Evolutionary conservation across 768 basidiomycete genomes (phyloP).

Genomic region (Nidularia pulvinata): DNA sequence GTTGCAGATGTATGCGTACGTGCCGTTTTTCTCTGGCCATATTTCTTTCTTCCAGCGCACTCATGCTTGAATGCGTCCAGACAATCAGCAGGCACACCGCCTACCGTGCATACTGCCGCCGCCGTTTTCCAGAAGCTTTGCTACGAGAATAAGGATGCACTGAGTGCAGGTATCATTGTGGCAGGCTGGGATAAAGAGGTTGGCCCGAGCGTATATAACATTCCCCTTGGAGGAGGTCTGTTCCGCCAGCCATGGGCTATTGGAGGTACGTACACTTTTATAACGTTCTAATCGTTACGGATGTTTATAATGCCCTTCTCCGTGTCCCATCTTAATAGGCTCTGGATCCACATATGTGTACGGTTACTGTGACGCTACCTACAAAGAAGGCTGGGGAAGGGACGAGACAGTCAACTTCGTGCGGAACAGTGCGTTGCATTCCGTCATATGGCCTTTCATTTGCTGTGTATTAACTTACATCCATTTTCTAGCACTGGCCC

Average conservation of each 20-base stretch:
- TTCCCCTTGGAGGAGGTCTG: slow-evolving; percentile 94
- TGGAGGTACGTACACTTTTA: slow-evolving; percentile 60
- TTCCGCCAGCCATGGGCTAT: slow-evolving; percentile 99
- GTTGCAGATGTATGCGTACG: slow-evolving; percentile 75
- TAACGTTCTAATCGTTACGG: not conserved
- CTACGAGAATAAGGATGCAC: slow-evolving; percentile 90
- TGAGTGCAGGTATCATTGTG: slow-evolving; percentile 95
- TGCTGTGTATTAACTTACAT: slow-evolving; percentile 1
- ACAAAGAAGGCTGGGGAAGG: slow-evolving; percentile 86
- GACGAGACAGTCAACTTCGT: slow-evolving; percentile 95
- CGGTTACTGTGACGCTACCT: slow-evolving; percentile 99
- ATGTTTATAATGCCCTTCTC: slow-evolving; percentile 1
- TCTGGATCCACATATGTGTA: slow-evolving; percentile 99
- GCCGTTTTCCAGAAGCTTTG: slow-evolving; percentile 84
- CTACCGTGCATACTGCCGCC: slow-evolving; percentile 83
- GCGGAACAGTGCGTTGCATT: slow-evolving; percentile 77
- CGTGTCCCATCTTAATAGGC: slow-evolving; percentile 37
- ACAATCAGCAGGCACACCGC: slow-evolving; percentile 61
- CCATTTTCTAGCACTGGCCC: slow-evolving; percentile 66
- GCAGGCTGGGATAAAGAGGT: slow-evolving; percentile 95
- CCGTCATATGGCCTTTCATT: not conserved
- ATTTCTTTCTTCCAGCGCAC: slow-evolving; percentile 1
- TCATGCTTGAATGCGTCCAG: slow-evolving; percentile 18
- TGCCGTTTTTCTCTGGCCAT: slow-evolving; percentile 2
- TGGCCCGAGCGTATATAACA: slow-evolving; percentile 95